Evolutionary conservation across 805 yeast genomes (phyloP), one percentile per base, ranked within the genome.

Genomic region (Pichia membranifaciens): DNA sequence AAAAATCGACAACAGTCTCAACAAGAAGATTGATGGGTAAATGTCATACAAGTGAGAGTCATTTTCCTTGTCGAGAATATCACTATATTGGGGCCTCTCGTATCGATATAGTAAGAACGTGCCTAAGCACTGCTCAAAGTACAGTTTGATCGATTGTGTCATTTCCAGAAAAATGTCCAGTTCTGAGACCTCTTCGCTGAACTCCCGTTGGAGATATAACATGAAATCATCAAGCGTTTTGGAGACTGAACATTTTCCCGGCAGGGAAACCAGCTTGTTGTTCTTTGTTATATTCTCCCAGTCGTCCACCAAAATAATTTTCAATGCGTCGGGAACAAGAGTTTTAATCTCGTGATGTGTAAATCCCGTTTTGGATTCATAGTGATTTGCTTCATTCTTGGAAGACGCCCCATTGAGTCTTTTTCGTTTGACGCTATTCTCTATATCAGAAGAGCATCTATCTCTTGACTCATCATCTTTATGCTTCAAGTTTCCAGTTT

Each of bases 211-310:
- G 9, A 58, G 20, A 13, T 51, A 41, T 5, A 38, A 18, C 4
- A 47, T 25, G 62, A 80, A 91, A n/a, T 73, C 72, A 10, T 63
- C 55, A 8, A 91, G 61, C 2, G 88, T 75, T 2, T 66, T 69
- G 1, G 71, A 67, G 1, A 85, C 84, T 0, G 78, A 74, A 3
- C 71, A 71, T 32, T 64, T 65, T 15, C 78, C 50, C 0, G 96
- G 96, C 37, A 90, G 62, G 22, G 74, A 66, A 3, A 87, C 76
- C 38, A 88, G 64, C 61, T 81, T 79, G 44, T 83, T 82, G 55
- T 88, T 86, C 56, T 85, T 86, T 1, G 98, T 89, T 31, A 91
- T 75, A 54, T 72, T 73, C 64, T 91, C 96, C 99, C 98, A 91
- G 68, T 91, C 98, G 62, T 87, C 89, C 1, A 90, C 95, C 34